Evolutionary conservation across 176 grass and related monocot species (phyloP).

Genomic region (Areca catechu): DNA sequence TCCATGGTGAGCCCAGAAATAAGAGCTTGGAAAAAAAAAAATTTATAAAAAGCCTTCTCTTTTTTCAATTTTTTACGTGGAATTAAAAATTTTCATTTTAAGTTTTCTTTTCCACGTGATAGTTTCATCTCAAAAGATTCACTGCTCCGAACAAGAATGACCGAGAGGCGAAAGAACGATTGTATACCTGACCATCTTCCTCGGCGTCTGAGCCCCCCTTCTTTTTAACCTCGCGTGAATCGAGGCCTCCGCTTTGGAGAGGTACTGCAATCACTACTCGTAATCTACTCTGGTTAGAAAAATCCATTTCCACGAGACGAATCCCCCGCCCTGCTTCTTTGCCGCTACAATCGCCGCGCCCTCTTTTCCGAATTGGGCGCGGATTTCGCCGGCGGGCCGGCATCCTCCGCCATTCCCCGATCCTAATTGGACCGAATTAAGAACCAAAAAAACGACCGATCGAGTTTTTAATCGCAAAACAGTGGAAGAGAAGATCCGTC

Average conservation of each 20-base stretch:
- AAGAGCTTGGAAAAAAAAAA: too few species aligned
- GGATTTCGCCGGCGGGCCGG: conserved; percentile 13
- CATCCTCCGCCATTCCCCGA: conserved; percentile 39
- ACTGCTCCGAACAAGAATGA: too few species aligned
- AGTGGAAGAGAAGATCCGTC: too few species aligned
- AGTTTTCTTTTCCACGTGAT: too few species aligned
- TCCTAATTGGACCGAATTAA: not conserved
- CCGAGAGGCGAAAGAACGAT: conserved; percentile 49
- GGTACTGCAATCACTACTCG: conserved; percentile 68
- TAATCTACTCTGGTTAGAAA: conserved; percentile 57
- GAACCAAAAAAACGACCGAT: too few species aligned
- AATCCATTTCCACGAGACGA: conserved; percentile 64
- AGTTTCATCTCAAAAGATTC: too few species aligned
- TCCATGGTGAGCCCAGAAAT: too few species aligned
- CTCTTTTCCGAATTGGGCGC: not conserved
- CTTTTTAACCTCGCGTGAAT: conserved; percentile 50
- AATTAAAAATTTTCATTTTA: too few species aligned
- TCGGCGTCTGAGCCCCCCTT: conserved; percentile 57
- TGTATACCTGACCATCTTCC: conserved; percentile 47
- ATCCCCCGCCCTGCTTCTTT: not conserved
- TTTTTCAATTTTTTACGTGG: too few species aligned
- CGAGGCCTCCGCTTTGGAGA: conserved; percentile 72
- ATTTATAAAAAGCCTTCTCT: too few species aligned
- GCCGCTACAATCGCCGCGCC: not conserved
- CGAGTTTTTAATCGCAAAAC: too few species aligned